Base-by-base conservation (phyloP, 352 stramenopile genomes). In the Phytophthora citricola region DNA sequence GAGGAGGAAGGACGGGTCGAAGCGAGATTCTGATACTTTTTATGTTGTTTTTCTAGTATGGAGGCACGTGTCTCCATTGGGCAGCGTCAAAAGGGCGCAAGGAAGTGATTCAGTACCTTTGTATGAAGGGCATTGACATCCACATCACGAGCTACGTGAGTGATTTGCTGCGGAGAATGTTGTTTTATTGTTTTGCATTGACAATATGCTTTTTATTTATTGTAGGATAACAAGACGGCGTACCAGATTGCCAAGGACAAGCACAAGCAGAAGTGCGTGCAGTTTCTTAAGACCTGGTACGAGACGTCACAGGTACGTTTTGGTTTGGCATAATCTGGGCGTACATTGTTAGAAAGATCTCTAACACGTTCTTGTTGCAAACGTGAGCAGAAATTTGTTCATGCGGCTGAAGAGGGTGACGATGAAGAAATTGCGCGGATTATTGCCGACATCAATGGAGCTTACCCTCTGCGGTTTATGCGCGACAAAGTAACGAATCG, bases 171-270 rank as follows among this genome's bases (percentile, higher is more conserved):
- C 5, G 29, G 4, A 55, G 10, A 17, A 31, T 44, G 26, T 5
- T 41, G n/a, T 27, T 15, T 39, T 15, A 27, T n/a, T 10, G 4
- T n/a, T 5, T 17, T 5, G 4, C 36, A 51, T 44, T 51, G 53
- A 39, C 39, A 24, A 24, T n/a, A 10, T 34, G 29, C 27, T 34
- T 34, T 34, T 36, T 36, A 4, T 14, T 36, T 5, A 14, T 36
- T 45, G 24, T 52, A 95, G 88, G 88, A 96, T 58, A 96, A 96
- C 69, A 93, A 93, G 62, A 96, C 85, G 43, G 88, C 88, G 50
- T 96, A 94, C 46, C 88, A 96, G 54, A 76, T 96, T 32, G 88
- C 88, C 17, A 96, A 94, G 58, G 88, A 96, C 69, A 96, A 94
- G 58, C 87, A 96, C 67, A 94, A 94, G 74, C 84, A 89, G 47